A percentile compares a stretch with the other conserved stretches of the same genome.
phyloP scores from a whole-genome alignment of 2,329 filamentous ascomycete species.

The Trichoderma asperellum region DNA sequence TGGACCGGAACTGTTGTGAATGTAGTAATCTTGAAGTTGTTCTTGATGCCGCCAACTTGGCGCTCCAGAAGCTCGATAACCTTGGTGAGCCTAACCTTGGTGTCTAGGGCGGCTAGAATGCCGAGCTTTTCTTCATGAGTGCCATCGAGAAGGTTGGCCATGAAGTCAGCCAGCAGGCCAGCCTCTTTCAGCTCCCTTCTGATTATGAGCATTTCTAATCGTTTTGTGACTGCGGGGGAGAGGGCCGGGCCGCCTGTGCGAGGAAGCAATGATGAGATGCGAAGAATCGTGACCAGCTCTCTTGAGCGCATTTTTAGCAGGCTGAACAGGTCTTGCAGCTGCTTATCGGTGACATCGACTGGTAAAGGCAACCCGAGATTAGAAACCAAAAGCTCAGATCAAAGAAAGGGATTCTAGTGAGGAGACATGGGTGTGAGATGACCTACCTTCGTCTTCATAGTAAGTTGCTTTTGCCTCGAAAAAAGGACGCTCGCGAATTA shows the following conservation, averaged over 20 bases:
- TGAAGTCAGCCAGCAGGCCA: conserved; percentile 88
- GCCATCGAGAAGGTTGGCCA: conserved; percentile 89
- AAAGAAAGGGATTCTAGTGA: neutral
- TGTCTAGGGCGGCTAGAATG: conserved; percentile 77
- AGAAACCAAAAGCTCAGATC: conserved; percentile 3
- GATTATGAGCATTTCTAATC: conserved; percentile 84
- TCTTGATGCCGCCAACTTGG: conserved; percentile 82
- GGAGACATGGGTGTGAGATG: neutral
- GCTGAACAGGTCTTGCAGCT: conserved; percentile 72
- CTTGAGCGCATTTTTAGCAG: conserved; percentile 82
- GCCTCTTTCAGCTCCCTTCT: conserved; percentile 82
- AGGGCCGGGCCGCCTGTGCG: conserved; percentile 68
- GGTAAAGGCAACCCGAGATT: conserved; percentile 10
- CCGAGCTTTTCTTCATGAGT: conserved; percentile 90
- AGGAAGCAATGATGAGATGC: conserved; percentile 82
- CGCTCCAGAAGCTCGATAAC: conserved; percentile 83
- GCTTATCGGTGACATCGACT: conserved; percentile 54
- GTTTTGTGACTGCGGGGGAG: conserved; percentile 81
- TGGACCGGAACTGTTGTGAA: conserved; percentile 70
- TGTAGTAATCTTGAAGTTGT: conserved; percentile 82
- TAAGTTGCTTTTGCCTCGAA: conserved; percentile 80
- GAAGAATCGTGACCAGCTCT: conserved; percentile 82
- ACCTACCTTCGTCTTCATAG: conserved; percentile 69
- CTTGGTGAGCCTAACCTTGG: conserved; percentile 76
- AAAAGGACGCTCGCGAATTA: conserved; percentile 75